Percentiles rank a stretch among this genome's conserved stretches.
phyloP scores from a whole-genome alignment of 495 filamentous ascomycete genomes.

The Friedmanniomyces simplex region DNA sequence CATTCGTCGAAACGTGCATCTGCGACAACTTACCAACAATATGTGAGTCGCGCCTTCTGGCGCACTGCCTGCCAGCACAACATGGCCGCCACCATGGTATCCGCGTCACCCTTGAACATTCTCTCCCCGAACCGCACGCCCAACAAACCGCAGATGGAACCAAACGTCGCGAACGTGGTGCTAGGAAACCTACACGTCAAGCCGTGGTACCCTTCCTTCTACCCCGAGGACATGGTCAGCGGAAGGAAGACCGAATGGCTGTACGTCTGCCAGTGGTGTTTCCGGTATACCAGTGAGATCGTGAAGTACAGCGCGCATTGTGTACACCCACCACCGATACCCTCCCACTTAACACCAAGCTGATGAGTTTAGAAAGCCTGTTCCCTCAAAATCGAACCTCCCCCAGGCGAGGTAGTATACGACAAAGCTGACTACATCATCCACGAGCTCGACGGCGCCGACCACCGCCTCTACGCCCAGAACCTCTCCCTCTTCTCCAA shows the following conservation, averaged over 20 bases:
- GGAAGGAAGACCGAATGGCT: constrained; percentile 41
- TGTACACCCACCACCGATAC: constrained; percentile 21
- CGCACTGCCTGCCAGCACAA: background rate
- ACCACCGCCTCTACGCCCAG: constrained; percentile 79
- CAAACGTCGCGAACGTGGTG: constrained; percentile 37
- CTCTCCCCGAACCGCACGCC: constrained; percentile 11
- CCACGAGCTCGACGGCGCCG: constrained; percentile 87
- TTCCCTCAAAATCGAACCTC: constrained; percentile 28
- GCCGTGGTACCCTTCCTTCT: constrained; percentile 39
- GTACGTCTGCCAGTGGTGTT: constrained; percentile 87
- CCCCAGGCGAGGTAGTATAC: constrained; percentile 41
- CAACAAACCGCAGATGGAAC: constrained; percentile 16
- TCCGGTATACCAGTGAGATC: constrained; percentile 75
- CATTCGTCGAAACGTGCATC: too few relatives aligned
- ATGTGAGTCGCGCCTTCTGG: background rate
- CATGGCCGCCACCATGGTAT: constrained; percentile 4
- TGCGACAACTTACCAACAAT: too few relatives aligned
- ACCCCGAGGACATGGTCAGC: constrained; percentile 35
- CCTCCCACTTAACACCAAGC: background rate
- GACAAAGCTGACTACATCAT: constrained; percentile 52
- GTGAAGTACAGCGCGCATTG: constrained; percentile 47
- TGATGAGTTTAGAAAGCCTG: constrained; percentile 34
- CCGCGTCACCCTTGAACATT: constrained; percentile 1
- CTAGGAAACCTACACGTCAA: constrained; percentile 36
- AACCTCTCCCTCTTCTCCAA: constrained; percentile 97